Conservation (phyloP, 2,329 filamentous ascomycete genomes). For the Cordyceps tenuipes region DNA sequence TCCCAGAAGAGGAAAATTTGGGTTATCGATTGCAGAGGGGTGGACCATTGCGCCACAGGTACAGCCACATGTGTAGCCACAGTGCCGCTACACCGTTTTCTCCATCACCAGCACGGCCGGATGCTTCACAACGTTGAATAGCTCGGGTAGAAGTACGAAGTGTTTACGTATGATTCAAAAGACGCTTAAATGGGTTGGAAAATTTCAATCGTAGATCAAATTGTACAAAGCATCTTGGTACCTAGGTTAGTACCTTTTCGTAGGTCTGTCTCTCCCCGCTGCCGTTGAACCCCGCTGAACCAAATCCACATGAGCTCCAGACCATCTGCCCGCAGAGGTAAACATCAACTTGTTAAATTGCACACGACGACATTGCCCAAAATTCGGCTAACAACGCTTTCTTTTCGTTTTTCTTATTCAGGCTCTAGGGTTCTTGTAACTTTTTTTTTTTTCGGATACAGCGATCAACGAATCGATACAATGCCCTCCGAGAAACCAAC, state of each 20-base stretch:
- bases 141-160: too few species aligned
- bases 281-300: neutral
- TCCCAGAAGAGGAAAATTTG: slow-evolving; percentile 14
- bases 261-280: neutral
- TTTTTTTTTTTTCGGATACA: neutral
- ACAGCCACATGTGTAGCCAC: slow-evolving; percentile 2
- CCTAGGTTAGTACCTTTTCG: neutral
- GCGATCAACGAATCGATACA: neutral
- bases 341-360: neutral
- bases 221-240: neutral
- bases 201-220: neutral
- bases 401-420: neutral
- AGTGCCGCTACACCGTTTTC: neutral
- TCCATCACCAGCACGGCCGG: too few species aligned
- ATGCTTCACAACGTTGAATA: too few species aligned
- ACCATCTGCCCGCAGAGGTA: neutral
- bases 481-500: slow-evolving; percentile 10
- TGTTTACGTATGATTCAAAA: too few species aligned
- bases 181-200: neutral
- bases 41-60: slow-evolving; percentile 7
- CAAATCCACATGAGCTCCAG: slow-evolving; percentile 4
- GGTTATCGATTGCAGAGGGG: slow-evolving; percentile 25
- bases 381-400: too few species aligned
- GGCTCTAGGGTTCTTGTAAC: too few species aligned
- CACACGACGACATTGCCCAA: neutral